Percentiles rank a stretch among this genome's conserved stretches.
Evolutionary conservation across 441 rosid genomes (phyloP).

Genomic region (Eruca vesicaria): DNA sequence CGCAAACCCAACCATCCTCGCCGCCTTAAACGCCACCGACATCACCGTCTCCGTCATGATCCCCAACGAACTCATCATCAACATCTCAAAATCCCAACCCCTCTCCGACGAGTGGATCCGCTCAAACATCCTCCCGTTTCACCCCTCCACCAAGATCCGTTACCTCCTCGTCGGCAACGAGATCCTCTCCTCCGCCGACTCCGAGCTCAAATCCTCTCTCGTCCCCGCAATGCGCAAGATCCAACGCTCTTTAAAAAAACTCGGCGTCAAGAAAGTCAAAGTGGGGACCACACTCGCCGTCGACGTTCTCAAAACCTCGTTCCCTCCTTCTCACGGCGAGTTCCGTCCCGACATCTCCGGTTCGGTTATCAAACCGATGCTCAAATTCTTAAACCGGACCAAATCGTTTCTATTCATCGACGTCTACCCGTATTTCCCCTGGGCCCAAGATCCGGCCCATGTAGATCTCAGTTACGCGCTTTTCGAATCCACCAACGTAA

Average conservation of each 20-base stretch:
- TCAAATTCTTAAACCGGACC: conserved; percentile 78
- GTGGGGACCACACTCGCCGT: conserved; percentile 66
- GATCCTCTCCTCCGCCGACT: conserved; percentile 53
- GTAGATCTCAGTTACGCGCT: conserved; percentile 67
- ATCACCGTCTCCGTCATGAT: conserved; percentile 77
- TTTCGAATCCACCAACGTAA: conserved; percentile 47
- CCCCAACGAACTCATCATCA: conserved; percentile 63
- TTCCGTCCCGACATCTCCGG: conserved; percentile 62
- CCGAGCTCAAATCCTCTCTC: conserved; percentile 52
- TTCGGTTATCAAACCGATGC: conserved; percentile 63
- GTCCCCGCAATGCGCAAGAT: conserved; percentile 80
- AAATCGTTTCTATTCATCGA: conserved; percentile 76
- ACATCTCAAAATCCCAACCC: conserved; percentile 49
- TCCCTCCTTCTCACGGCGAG: conserved; percentile 80
- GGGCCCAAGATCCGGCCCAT: conserved; percentile 54
- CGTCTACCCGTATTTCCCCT: conserved; percentile 76
- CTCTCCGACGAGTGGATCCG: conserved; percentile 70
- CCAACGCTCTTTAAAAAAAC: conserved; percentile 46
- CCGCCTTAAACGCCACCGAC: conserved; percentile 53
- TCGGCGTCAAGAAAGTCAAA: conserved; percentile 52
- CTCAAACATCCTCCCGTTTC: conserved; percentile 57
- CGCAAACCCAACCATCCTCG: conserved; percentile 69
- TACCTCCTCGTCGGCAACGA: conserved; percentile 91
- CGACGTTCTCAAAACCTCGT: conserved; percentile 69
- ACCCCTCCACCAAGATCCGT: conserved; percentile 66